Evolutionary conservation across 2,329 filamentous ascomycete genomes (phyloP).

Genomic region (Tolypocladium tundrense): DNA sequence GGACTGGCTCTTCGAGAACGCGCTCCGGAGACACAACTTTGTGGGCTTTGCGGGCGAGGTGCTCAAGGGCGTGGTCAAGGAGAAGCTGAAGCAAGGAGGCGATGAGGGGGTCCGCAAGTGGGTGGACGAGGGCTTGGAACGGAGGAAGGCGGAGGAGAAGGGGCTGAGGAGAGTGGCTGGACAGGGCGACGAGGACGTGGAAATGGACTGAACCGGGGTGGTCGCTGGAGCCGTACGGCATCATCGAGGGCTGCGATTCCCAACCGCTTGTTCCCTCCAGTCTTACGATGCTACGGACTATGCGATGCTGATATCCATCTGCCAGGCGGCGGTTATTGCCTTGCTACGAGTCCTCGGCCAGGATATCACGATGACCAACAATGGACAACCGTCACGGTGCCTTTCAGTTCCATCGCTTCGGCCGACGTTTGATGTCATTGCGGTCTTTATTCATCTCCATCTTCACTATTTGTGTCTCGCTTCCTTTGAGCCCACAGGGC

Average conservation of each 20-base stretch:
- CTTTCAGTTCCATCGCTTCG: background rate
- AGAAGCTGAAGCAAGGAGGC: constrained; percentile 58
- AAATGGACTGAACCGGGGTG: constrained; percentile 22
- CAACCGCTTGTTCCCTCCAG: background rate
- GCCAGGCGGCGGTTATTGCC: background rate
- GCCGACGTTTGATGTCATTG: background rate
- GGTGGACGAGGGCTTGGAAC: constrained; percentile 57
- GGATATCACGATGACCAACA: background rate
- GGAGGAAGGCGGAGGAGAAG: constrained; percentile 33
- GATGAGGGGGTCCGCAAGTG: constrained; percentile 59
- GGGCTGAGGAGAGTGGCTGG: constrained; percentile 17
- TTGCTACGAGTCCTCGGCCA: background rate
- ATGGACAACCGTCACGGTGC: background rate
- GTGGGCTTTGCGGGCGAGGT: constrained; percentile 90
- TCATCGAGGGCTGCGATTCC: background rate
- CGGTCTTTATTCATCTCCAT: too few relatives aligned
- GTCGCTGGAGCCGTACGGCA: background rate
- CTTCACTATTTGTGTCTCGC: background rate
- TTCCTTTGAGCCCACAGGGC: background rate
- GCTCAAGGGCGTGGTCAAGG: constrained; percentile 70
- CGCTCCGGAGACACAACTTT: constrained; percentile 85
- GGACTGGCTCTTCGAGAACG: constrained; percentile 93
- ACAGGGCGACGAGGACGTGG: constrained; percentile 28
- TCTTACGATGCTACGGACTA: background rate
- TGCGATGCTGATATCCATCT: background rate